Base-by-base conservation (phyloP, 805 yeast genomes). In the Yarrowia porcina region DNA sequence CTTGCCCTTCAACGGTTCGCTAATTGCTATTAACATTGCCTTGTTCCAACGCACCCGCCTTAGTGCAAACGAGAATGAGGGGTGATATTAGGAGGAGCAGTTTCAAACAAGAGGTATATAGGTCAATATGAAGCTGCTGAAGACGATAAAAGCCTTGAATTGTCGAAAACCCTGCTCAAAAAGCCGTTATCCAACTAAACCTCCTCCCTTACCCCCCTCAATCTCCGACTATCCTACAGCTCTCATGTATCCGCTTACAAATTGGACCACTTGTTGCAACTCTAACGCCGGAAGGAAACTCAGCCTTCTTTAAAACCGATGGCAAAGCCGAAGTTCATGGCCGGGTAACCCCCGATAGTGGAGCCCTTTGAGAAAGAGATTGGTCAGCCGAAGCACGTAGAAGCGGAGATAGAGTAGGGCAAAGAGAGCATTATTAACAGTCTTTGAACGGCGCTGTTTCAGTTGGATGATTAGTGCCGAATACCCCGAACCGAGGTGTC, bases 1-100 rank as follows among this genome's bases (percentile, higher is more conserved):
- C 39, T 49, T 47, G 54, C 56, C 38, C 30, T 30, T 47, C 56
- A 49, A 49, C 56, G 56, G 56, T 49, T 49, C 39, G 56, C 39
- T 49, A 21, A 49, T 32, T 49, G 20, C 28, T 20, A 15, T 32
- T 49, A 49, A 21, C 28, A 32, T 49, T 47, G 33, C 28, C 18
- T 44, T 44, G 21, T 27, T n/a, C 20, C 49, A 42, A 42, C 49
- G 49, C 20, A 42, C 50, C 50, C 52, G 52, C 52, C 52, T 45
- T 28, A 20, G 52, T 28, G 36, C 15, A 45, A 28, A 30, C 52
- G 18, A 20, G 28, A 44, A 44, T 25, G 28, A 25, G 28, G 28
- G 28, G 28, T 5, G 28, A 8, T n/a, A n/a, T n/a, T n/a, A n/a
- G n/a, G n/a, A n/a, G n/a, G n/a, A 7, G 49, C 17, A 21, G 21